phyloP scores from a whole-genome alignment of 495 filamentous ascomycete species.

The Clohesyomyces aquaticus region DNA sequence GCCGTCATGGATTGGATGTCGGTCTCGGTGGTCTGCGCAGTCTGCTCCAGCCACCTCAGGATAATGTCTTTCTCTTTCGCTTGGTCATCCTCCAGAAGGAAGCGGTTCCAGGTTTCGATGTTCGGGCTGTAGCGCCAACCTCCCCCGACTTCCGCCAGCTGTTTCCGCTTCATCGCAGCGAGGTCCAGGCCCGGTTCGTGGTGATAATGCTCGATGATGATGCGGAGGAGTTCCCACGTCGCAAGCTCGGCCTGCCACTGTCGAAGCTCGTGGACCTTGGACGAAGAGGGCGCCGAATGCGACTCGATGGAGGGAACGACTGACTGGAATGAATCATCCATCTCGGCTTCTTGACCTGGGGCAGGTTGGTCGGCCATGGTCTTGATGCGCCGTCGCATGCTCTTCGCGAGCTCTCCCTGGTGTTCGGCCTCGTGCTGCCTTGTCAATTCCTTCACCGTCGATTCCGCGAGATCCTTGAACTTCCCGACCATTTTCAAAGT shows the following conservation, averaged over 20 bases:
- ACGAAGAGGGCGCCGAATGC: constrained; percentile 6
- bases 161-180: constrained; percentile 49
- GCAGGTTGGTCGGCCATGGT: constrained; percentile 16
- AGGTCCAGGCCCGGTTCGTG: constrained; percentile 39
- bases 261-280: constrained; percentile 56
- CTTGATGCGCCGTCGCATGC: constrained; percentile 40
- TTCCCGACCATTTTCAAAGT: constrained; percentile 43
- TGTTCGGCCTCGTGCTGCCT: constrained; percentile 36
- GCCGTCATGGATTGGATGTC: constrained; percentile 76
- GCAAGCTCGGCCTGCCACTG: constrained; percentile 74
- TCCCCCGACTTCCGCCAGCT: constrained; percentile 53
- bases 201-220: constrained; percentile 60
- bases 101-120: constrained; percentile 65
- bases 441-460: constrained; percentile 45
- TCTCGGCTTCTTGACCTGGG: constrained; percentile 21
- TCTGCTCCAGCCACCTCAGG: constrained; percentile 80
- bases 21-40: constrained; percentile 62
- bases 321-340: constrained; percentile 13
- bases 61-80: constrained; percentile 75
- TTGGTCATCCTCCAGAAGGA: constrained; percentile 66
- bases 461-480: constrained; percentile 47
- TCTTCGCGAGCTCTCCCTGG: constrained; percentile 42
- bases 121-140: constrained; percentile 63
- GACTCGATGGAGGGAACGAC: constrained; percentile 25
- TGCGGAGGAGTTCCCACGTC: constrained; percentile 83